Percentiles rank a stretch among this genome's conserved stretches.
phyloP scores from a whole-genome alignment of 1,139 yeast genomes.

The Suhomyces chickasaworum region DNA sequence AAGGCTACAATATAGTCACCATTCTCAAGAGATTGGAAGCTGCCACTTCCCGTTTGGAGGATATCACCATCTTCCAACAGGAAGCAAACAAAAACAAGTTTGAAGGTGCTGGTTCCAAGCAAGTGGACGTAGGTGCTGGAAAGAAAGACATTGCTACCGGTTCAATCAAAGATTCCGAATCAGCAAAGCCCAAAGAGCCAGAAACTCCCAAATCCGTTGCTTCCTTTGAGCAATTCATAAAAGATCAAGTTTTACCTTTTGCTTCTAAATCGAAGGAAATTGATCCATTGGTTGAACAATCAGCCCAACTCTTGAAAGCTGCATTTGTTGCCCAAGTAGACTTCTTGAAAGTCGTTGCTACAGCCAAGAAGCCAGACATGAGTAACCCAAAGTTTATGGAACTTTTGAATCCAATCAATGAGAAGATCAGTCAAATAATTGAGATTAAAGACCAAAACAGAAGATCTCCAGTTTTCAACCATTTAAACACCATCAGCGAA shows the following conservation, averaged over 20 bases:
- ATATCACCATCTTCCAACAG: constrained; percentile 79
- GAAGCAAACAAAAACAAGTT: constrained; percentile 31
- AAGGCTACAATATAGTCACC: constrained; percentile 81
- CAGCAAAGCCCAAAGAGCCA: constrained; percentile 8
- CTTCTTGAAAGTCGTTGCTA: constrained; percentile 61
- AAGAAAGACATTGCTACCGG: constrained; percentile 9
- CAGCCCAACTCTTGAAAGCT: constrained; percentile 53
- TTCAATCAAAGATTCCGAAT: constrained; percentile 18
- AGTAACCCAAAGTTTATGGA: constrained; percentile 56
- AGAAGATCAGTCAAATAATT: constrained; percentile 57
- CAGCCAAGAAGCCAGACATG: constrained; percentile 65
- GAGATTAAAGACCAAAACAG: constrained; percentile 76
- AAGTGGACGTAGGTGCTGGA: constrained; percentile 14
- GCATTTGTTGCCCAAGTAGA: constrained; percentile 64
- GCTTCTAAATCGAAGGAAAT: constrained; percentile 57
- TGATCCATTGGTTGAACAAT: constrained; percentile 64
- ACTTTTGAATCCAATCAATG: constrained; percentile 70
- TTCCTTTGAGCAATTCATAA: constrained; percentile 58
- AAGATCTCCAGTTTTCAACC: constrained; percentile 62
- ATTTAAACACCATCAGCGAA: constrained; percentile 81
- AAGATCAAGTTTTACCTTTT: constrained; percentile 60
- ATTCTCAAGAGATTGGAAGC: constrained; percentile 85
- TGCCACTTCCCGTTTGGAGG: constrained; percentile 91
- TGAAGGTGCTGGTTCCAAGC: constrained; percentile 1
- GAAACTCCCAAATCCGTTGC: constrained; percentile 43